Conservation (phyloP, 148 eudicot species). For the Vaccinium vitisidaea region DNA sequence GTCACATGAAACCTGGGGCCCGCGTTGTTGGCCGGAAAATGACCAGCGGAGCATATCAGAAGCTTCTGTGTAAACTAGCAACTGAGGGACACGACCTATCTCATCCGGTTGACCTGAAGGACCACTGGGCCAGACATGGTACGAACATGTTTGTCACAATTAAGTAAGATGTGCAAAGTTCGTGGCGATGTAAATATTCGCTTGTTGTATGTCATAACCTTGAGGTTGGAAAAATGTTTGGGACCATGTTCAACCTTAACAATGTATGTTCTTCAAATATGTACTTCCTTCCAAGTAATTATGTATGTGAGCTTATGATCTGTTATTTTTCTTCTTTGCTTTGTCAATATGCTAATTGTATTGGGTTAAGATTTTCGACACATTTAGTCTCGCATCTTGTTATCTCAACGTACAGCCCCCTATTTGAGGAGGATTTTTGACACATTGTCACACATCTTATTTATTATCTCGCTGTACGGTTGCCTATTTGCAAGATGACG, state of each 20-base stretch:
- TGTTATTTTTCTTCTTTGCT: background rate
- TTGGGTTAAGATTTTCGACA: background rate
- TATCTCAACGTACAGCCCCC: background rate
- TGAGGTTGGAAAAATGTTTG: background rate
- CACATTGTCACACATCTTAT: background rate
- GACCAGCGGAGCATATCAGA: constrained; percentile 60
- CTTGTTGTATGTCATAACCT: background rate
- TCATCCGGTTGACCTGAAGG: constrained; percentile 55
- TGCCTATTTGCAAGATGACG: background rate
- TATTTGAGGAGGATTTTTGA: background rate
- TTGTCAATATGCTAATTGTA: background rate
- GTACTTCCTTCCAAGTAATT: background rate
- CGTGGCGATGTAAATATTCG: background rate
- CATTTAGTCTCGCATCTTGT: background rate
- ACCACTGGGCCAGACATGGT: constrained; percentile 74
- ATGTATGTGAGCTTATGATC: background rate
- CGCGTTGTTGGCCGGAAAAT: constrained; percentile 63
- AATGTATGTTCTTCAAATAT: background rate
- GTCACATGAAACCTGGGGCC: constrained; percentile 46
- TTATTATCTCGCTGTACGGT: background rate
- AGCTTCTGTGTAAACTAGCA: constrained; percentile 54
- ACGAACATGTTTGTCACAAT: constrained; percentile 64
- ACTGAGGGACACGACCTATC: constrained; percentile 56
- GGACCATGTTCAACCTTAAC: background rate
- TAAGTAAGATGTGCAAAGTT: constrained; percentile 31